These are phyloP conservation scores for Tremellales sp. DNA, from an alignment of 1,284 basidiomycete genomes.

Conservation along the genomic window DNA sequence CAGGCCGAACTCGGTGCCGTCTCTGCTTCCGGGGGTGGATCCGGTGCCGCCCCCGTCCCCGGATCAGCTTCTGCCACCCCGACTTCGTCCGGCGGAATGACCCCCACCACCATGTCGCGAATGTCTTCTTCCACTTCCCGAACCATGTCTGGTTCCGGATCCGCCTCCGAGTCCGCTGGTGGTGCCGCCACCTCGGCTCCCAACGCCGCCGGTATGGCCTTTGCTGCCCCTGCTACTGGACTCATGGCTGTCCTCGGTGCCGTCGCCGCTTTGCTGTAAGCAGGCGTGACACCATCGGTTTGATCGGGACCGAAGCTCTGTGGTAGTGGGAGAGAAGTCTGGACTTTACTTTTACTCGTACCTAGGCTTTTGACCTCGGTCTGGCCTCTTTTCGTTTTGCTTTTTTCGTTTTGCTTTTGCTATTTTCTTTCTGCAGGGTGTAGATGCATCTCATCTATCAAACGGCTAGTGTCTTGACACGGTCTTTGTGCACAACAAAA, in stretches of 20 bases:
- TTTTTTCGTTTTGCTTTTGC: conserved; percentile 4
- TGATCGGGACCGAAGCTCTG: neutral
- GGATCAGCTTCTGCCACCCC: conserved; percentile 9
- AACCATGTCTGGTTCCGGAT: conserved; percentile 9
- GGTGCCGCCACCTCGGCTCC: conserved; percentile 8
- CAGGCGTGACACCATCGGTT: no score
- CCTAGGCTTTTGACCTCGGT: neutral
- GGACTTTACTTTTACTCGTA: neutral
- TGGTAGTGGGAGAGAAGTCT: neutral
- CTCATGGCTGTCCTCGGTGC: conserved; percentile 31
- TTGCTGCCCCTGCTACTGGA: conserved; percentile 16
- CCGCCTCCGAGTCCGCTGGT: conserved; percentile 8
- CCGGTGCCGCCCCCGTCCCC: conserved; percentile 5
- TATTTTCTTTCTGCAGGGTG: neutral
- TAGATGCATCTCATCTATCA: no score
- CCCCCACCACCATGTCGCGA: conserved; percentile 7
- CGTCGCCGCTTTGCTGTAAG: conserved; percentile 36
- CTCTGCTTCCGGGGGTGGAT: conserved; percentile 3
- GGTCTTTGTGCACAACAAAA: no score
- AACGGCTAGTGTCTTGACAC: no score
- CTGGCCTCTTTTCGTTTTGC: neutral
- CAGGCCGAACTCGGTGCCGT: conserved; percentile 9
- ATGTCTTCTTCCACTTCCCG: conserved; percentile 4
- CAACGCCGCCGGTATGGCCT: conserved; percentile 2
- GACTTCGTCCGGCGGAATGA: conserved; percentile 9